Evolutionary conservation across 2,329 filamentous ascomycete genomes (phyloP), one percentile per base, ranked within the genome.

Genomic region (Rasamsonia emersonii): DNA sequence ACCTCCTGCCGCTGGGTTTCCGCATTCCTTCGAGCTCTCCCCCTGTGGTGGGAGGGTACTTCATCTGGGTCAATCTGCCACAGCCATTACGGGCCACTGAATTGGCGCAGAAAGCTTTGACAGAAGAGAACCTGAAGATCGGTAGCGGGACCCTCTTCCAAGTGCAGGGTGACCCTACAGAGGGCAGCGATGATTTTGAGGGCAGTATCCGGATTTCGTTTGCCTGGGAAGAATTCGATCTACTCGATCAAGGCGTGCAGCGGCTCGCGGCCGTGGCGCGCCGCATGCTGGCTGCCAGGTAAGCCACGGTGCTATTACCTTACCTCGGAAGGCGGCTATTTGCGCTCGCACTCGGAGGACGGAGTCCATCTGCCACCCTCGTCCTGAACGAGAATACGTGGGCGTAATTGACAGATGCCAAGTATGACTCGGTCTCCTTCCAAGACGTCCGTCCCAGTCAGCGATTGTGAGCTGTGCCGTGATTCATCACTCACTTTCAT

Each of bases 21-120:
- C 52, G 43, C 3, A 27, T 58, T 6, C 38, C 41, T 19, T 30
- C 42, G n/a, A 17, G 32, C 6, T 32, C 41, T 4, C 28, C 63
- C 19, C 53, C 62, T 3, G 55, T 79, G 3, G 80, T 79, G 18
- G 86, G 86, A 0, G 86, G 86, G 0, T 94, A 89, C 53, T 94
- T 93, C 54, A 64, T 93, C 28, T 94, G 86, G 86, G 57, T 93
- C 16, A 68, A 66, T 2, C 56, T 93, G 4, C 77, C 79, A 0
- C 40, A 54, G 40, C 34, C 51, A 26, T 59, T 80, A 33, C 64
- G 68, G 6, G 75, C 70, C 20, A 60, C 59, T 18, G 65, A 69
- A 5, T 62, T 86, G 18, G 73, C 73, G 5, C 59, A 67, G 44
- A 63, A 65, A 23, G 79, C 79, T 10, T 61, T 70, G 47, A 58